Conservation (phyloP, 2,329 filamentous ascomycete genomes). For the Arachnopeziza araneosa region DNA sequence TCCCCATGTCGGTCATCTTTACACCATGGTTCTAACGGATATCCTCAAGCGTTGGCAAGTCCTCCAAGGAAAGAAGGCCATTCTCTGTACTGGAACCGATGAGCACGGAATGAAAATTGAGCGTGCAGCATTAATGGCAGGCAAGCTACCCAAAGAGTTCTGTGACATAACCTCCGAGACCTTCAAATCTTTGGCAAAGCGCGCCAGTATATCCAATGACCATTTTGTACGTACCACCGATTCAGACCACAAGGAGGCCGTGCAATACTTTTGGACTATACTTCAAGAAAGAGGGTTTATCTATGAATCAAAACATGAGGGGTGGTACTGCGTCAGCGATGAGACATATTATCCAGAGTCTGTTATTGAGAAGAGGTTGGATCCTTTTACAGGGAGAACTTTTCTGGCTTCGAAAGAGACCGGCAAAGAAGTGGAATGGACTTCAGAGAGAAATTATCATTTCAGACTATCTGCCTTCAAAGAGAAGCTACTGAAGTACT, state of each 20-base stretch:
- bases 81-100: conserved; percentile 87
- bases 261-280: conserved; percentile 83
- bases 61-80: conserved; percentile 64
- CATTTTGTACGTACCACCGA: conserved; percentile 93
- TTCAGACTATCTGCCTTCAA: conserved; percentile 82
- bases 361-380: conserved; percentile 66
- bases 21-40: conserved; percentile 86
- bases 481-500: conserved; percentile 74
- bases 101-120: conserved; percentile 99
- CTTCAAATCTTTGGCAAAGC: conserved; percentile 69
- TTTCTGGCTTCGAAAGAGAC: conserved; percentile 82
- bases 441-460: conserved; percentile 88
- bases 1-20: conserved; percentile 91
- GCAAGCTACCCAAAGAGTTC: conserved; percentile 71
- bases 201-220: conserved; percentile 68
- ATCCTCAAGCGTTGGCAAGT: conserved; percentile 88
- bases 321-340: conserved; percentile 96
- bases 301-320: conserved; percentile 80
- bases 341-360: conserved; percentile 90
- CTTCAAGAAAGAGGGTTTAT: conserved; percentile 71
- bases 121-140: conserved; percentile 68
- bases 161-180: conserved; percentile 79
- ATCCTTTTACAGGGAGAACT: conserved; percentile 75
- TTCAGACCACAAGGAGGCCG: conserved; percentile 71
- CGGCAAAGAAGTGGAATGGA: conserved; percentile 91